Conservation (phyloP, 2,329 filamentous ascomycete species). For the Trichophyton simii region DNA sequence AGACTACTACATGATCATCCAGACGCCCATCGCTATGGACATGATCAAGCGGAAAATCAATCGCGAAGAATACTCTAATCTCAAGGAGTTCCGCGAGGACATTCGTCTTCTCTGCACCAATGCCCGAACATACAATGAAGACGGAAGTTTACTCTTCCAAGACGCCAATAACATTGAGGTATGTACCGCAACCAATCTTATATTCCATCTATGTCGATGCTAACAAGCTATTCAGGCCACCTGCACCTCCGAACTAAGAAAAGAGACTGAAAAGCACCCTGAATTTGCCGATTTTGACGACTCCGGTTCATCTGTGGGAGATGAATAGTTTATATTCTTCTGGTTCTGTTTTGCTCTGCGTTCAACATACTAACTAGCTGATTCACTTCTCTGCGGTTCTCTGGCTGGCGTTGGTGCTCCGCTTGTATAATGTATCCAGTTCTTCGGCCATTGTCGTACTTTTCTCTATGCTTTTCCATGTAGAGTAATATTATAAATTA, state of each 20-base stretch:
- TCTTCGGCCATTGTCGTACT: not conserved
- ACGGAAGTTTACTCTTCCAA: conserved; percentile 78
- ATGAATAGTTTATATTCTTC: conserved; percentile 28
- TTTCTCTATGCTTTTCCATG: not conserved
- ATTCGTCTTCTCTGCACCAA: conserved; percentile 77
- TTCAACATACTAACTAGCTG: too few species aligned
- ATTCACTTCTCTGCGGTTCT: conserved; percentile 28
- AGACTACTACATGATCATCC: conserved; percentile 91
- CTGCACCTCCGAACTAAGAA: conserved; percentile 41
- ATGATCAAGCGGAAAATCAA: conserved; percentile 91
- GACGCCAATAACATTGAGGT: conserved; percentile 92
- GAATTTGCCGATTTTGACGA: conserved; percentile 47
- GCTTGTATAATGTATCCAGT: conserved; percentile 32
- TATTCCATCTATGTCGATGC: conserved; percentile 7
- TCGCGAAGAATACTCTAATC: conserved; percentile 75
- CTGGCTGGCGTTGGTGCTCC: conserved; percentile 44
- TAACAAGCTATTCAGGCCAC: conserved; percentile 29
- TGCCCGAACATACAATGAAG: conserved; percentile 92
- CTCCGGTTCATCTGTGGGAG: conserved; percentile 34
- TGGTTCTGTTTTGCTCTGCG: too few species aligned
- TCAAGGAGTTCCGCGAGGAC: conserved; percentile 71
- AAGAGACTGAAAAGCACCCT: conserved; percentile 43
- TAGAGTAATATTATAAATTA: not conserved
- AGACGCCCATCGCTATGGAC: conserved; percentile 89
- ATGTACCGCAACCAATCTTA: conserved; percentile 28